Evolutionary conservation across 371 early-diverging fungal species (phyloP).

Genomic region (Mucor piriformis): DNA sequence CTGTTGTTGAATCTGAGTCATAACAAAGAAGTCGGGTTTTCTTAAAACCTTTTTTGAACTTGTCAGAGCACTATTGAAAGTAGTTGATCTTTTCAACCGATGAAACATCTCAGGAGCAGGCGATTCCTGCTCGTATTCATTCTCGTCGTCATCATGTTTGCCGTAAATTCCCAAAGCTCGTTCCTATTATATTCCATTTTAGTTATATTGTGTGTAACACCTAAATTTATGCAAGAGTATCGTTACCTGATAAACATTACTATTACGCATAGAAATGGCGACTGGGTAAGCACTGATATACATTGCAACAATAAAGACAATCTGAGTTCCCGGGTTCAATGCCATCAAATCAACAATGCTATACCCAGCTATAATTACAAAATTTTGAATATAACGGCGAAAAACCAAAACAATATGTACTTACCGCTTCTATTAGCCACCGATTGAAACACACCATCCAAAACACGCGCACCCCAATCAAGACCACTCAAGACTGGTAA

Average conservation of each 20-base stretch:
- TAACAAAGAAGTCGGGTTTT: conserved; percentile 52
- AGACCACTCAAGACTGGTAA: conserved; percentile 35
- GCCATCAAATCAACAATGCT: conserved; percentile 30
- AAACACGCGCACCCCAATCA: conserved; percentile 35
- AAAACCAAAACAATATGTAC: too few species aligned
- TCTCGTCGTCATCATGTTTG: conserved; percentile 24
- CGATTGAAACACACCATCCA: conserved; percentile 44
- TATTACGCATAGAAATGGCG: conserved; percentile 43
- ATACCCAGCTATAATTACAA: conserved; percentile 27
- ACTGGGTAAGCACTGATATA: conserved; percentile 45
- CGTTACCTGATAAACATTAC: conserved; percentile 41
- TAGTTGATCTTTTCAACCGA: conserved; percentile 34
- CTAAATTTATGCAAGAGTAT: neutral
- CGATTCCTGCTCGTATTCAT: conserved; percentile 10
- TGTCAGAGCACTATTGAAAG: conserved; percentile 44
- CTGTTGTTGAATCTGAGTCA: conserved; percentile 51
- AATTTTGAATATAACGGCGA: neutral
- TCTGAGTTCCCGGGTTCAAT: conserved; percentile 36
- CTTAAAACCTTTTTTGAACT: conserved; percentile 34
- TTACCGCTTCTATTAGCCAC: conserved; percentile 49
- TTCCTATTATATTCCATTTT: conserved; percentile 27
- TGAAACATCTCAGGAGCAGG: conserved; percentile 12
- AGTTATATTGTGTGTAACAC: neutral
- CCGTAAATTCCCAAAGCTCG: conserved; percentile 52
- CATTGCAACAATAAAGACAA: conserved; percentile 41